Conservation (phyloP, 305 asterid species). For the Solanum aculeatissimum region DNA sequence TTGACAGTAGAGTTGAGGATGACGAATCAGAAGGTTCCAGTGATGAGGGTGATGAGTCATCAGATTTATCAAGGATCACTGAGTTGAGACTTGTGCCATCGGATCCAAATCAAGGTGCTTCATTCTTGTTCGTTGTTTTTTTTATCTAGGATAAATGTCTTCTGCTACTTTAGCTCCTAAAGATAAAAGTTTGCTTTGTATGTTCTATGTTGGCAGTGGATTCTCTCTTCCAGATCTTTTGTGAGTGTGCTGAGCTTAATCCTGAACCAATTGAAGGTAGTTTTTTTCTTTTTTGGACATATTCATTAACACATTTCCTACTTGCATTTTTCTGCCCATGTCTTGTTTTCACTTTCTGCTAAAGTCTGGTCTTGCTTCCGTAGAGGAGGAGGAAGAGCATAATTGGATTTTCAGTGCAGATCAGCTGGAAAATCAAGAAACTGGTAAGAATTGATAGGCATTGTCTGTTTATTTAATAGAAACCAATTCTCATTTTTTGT, state of each 20-base stretch:
- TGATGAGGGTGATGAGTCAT: slow-evolving; percentile 38
- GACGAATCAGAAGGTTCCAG: slow-evolving; percentile 60
- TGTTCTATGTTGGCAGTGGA: slow-evolving; percentile 43
- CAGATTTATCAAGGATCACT: slow-evolving; percentile 51
- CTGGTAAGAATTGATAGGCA: slow-evolving; percentile 23
- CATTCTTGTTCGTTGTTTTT: not conserved
- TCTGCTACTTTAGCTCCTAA: not conserved
- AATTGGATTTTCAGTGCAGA: slow-evolving; percentile 83
- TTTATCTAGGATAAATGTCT: not conserved
- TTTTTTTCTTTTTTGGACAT: not conserved
- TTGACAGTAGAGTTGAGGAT: slow-evolving; percentile 66
- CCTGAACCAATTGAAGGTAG: slow-evolving; percentile 72
- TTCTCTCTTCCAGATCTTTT: slow-evolving; percentile 56
- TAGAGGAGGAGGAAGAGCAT: slow-evolving; percentile 54
- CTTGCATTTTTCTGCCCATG: not conserved
- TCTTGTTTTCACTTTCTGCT: not conserved
- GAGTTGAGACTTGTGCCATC: slow-evolving; percentile 93
- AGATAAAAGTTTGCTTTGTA: not conserved
- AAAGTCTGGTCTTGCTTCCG: slow-evolving; percentile 3
- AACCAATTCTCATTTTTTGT: not conserved
- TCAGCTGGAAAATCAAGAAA: slow-evolving; percentile 38
- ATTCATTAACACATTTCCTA: not conserved
- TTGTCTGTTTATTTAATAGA: not conserved
- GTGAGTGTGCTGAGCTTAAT: slow-evolving; percentile 96
- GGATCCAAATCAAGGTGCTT: slow-evolving; percentile 62